Evolutionary conservation across 2,329 filamentous ascomycete genomes (phyloP).

Genomic region (Aspergillus sp.): DNA sequence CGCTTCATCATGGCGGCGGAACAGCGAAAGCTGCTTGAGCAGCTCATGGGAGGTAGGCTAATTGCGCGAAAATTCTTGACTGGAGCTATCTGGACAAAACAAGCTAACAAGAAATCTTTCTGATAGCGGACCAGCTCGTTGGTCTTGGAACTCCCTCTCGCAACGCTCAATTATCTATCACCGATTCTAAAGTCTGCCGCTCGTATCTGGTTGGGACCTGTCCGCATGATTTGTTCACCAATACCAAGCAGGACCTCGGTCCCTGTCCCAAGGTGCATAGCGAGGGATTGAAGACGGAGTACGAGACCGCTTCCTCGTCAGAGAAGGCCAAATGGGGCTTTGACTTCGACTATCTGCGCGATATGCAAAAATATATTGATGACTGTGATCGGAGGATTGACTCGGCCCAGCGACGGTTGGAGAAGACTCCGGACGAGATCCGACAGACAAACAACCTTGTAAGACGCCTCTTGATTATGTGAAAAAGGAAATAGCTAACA

Average conservation of each 20-base stretch:
- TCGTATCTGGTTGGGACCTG: slow-evolving; percentile 92
- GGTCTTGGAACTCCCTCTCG: slow-evolving; percentile 68
- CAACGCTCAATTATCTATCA: slow-evolving; percentile 78
- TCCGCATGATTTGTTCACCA: slow-evolving; percentile 98
- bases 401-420: slow-evolving; percentile 77
- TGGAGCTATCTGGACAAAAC: not conserved
- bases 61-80: too few species aligned
- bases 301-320: slow-evolving; percentile 65
- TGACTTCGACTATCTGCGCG: slow-evolving; percentile 93
- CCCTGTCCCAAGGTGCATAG: slow-evolving; percentile 83
- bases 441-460: slow-evolving; percentile 84
- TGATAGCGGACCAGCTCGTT: slow-evolving; percentile 62
- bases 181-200: slow-evolving; percentile 88
- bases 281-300: slow-evolving; percentile 84
- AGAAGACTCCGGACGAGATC: slow-evolving; percentile 98
- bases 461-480: slow-evolving; percentile 11
- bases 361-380: slow-evolving; percentile 94
- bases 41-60: slow-evolving; percentile 61
- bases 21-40: slow-evolving; percentile 97
- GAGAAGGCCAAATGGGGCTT: slow-evolving; percentile 80
- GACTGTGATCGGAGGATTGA: slow-evolving; percentile 96
- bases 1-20: slow-evolving; percentile 73
- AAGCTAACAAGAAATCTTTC: slow-evolving; percentile 22
- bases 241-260: slow-evolving; percentile 96
- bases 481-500: not conserved